Conservation (phyloP, 306 rosid species). For the Rosa chinensis region DNA sequence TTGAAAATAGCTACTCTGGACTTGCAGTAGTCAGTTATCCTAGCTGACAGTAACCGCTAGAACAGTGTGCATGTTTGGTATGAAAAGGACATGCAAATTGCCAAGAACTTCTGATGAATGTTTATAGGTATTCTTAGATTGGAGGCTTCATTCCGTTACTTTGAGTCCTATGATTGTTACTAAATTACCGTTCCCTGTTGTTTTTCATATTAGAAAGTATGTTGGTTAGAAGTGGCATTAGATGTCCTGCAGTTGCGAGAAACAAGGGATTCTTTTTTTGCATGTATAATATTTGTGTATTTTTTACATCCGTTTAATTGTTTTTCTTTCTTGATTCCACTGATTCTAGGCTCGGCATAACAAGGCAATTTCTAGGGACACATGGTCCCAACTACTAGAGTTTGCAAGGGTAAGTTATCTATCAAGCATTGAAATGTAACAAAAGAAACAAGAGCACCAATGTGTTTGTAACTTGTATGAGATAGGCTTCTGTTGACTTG, state of each 20-base stretch:
- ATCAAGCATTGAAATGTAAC: background rate
- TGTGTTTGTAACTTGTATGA: background rate
- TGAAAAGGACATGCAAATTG: background rate
- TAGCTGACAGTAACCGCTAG: background rate
- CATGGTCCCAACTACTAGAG: conserved; percentile 98
- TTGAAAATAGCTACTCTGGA: background rate
- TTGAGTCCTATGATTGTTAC: background rate
- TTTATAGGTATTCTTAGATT: background rate
- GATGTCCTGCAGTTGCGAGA: background rate
- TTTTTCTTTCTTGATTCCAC: conserved; percentile 11
- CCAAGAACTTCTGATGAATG: background rate
- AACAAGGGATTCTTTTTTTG: background rate
- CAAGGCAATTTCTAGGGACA: conserved; percentile 95
- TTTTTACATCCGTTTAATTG: background rate
- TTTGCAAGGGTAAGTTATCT: conserved; percentile 79
- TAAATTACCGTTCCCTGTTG: background rate
- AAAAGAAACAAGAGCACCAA: background rate
- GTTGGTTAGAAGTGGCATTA: background rate
- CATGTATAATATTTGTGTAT: background rate
- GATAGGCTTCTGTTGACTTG: background rate
- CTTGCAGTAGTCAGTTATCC: background rate
- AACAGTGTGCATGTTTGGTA: background rate
- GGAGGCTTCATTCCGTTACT: background rate
- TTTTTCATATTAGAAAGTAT: background rate
- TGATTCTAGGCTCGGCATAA: conserved; percentile 84